Evolutionary conservation across 192 early-diverging fungal species (phyloP).

Genomic region (Rhizophagus clarus): DNA sequence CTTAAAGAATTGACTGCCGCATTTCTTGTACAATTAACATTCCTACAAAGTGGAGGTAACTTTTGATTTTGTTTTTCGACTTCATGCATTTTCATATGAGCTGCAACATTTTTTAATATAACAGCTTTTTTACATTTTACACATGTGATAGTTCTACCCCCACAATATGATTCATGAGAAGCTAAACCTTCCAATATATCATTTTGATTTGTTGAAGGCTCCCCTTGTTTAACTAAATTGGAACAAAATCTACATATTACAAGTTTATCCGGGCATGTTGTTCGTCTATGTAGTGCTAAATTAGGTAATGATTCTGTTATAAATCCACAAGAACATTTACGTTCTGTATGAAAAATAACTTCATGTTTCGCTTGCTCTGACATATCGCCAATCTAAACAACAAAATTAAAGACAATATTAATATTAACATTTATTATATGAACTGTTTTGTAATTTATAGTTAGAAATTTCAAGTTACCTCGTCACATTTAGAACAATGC

Average conservation of each 20-base stretch:
- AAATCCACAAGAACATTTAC: slow-evolving; percentile 63
- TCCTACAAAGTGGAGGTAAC: slow-evolving; percentile 65
- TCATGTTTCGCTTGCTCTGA: slow-evolving; percentile 69
- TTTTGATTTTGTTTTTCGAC: slow-evolving; percentile 59
- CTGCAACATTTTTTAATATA: slow-evolving; percentile 76
- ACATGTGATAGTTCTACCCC: slow-evolving; percentile 80
- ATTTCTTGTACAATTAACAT: slow-evolving; percentile 69
- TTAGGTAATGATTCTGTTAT: slow-evolving; percentile 43
- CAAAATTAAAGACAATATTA: background rate
- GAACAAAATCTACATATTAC: slow-evolving; percentile 88
- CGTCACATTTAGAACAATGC: slow-evolving; percentile 79
- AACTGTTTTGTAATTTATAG: background rate
- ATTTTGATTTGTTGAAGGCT: slow-evolving; percentile 48
- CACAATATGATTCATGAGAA: slow-evolving; percentile 85
- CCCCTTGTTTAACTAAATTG: slow-evolving; percentile 67
- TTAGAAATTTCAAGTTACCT: slow-evolving; percentile 32
- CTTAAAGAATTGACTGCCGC: slow-evolving; percentile 56
- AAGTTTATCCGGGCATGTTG: slow-evolving; percentile 67
- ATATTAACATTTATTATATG: background rate
- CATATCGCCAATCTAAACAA: slow-evolving; percentile 45
- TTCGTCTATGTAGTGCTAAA: slow-evolving; percentile 69
- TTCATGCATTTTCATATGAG: slow-evolving; percentile 74
- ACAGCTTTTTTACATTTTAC: slow-evolving; percentile 73
- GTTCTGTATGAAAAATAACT: slow-evolving; percentile 59
- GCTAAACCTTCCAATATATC: slow-evolving; percentile 67